Evolutionary conservation across 495 filamentous ascomycete species (phyloP).

Genomic region (Daldinia loculata): DNA sequence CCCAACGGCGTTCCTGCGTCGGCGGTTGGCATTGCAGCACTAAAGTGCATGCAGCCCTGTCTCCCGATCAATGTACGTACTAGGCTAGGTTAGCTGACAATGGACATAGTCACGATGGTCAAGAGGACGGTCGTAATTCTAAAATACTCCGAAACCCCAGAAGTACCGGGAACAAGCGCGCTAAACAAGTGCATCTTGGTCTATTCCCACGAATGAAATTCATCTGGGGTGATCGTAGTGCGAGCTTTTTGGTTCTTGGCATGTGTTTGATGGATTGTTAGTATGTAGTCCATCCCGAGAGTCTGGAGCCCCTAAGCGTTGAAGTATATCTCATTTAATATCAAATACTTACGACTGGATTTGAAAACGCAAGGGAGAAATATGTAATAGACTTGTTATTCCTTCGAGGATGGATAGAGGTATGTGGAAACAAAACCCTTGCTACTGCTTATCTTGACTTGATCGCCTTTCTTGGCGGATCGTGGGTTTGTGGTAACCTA

Average conservation of each 20-base stretch:
- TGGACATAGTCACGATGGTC: conserved; percentile 29
- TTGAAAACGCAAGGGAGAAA: not conserved
- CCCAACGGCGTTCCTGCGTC: conserved; percentile 21
- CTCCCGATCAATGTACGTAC: conserved; percentile 6
- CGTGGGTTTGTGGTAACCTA: conserved; percentile 26
- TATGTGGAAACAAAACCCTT: conserved; percentile 26
- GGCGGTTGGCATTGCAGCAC: conserved; percentile 12
- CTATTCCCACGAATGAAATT: conserved; percentile 19
- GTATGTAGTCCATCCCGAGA: conserved; percentile 1
- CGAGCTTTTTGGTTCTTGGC: conserved; percentile 4
- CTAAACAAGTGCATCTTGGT: conserved; percentile 23
- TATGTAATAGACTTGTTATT: not conserved
- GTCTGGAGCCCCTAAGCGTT: not conserved
- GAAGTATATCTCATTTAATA: not conserved
- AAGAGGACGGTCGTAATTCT: conserved; percentile 34
- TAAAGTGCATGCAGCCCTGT: conserved; percentile 29
- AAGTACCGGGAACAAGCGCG: conserved; percentile 25
- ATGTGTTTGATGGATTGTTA: not conserved
- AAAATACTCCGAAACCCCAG: conserved; percentile 41
- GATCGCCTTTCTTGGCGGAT: conserved; percentile 34
- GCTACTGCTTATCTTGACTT: conserved; percentile 33
- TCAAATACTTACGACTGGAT: not conserved
- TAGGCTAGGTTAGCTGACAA: conserved; percentile 13
- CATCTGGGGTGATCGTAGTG: conserved; percentile 6
- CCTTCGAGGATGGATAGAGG: not conserved